Percentiles rank a stretch among this genome's conserved stretches.
Conservation (phyloP, 371 early-diverging fungal genomes). For the Mortierella sp. region DNA sequence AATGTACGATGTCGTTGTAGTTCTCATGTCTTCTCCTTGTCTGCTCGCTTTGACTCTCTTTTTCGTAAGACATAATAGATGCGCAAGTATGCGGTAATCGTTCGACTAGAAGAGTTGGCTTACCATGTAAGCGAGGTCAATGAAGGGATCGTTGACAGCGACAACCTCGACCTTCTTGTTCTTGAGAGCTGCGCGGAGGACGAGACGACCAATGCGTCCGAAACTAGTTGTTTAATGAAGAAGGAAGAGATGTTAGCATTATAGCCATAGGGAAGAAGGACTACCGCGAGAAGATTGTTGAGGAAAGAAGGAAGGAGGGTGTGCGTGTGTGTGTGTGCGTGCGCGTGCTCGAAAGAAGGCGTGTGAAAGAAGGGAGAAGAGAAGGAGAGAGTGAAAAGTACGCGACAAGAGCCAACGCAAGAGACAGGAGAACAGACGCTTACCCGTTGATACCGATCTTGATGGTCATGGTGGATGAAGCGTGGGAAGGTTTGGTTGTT, state of each 20-base stretch:
- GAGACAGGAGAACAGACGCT: background rate
- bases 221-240: conserved; percentile 67
- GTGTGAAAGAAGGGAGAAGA: background rate
- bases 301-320: background rate
- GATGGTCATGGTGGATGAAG: conserved; percentile 61
- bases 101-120: background rate
- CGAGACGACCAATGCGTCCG: conserved; percentile 99
- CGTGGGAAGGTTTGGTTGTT: conserved; percentile 3
- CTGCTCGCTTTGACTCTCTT: background rate
- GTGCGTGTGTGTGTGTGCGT: background rate
- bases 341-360: background rate
- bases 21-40: background rate
- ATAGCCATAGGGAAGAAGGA: background rate
- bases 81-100: background rate
- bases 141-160: conserved; percentile 99
- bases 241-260: background rate
- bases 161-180: conserved; percentile 89
- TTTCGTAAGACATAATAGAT: background rate
- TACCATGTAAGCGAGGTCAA: conserved; percentile 96
- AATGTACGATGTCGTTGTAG: background rate
- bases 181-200: conserved; percentile 92
- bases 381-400: background rate
- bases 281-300: background rate
- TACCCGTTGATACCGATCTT: conserved; percentile 97
- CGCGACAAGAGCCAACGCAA: background rate